A percentile compares a stretch with the other conserved stretches of the same genome.
Conservation (phyloP, 75 land plant genomes). For the Cryptomeria japonica region DNA sequence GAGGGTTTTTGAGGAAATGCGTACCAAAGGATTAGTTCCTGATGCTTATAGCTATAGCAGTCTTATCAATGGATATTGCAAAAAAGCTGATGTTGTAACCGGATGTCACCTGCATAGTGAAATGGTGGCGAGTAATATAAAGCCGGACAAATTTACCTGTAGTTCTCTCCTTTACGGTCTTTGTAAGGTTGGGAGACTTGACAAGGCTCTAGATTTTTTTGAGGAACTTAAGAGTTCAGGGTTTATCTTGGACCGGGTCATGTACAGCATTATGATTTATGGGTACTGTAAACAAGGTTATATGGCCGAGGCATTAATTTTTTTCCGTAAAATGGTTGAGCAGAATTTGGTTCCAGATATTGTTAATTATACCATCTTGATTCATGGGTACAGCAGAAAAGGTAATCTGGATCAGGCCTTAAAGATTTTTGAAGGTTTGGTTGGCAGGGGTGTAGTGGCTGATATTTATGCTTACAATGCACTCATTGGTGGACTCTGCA, state of each 20-base stretch:
- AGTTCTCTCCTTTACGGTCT: constrained; percentile 20
- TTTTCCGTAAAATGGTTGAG: constrained; percentile 28
- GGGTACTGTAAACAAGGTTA: constrained; percentile 27
- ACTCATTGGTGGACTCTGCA: constrained; percentile 47
- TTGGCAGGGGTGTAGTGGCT: constrained; percentile 16
- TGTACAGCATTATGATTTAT: constrained; percentile 26
- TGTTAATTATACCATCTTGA: constrained; percentile 33
- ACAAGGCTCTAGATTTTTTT: constrained; percentile 14
- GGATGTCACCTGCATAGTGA: constrained; percentile 7
- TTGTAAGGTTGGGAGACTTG: constrained; percentile 16
- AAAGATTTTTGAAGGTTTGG: constrained; percentile 11
- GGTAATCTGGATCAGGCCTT: constrained; percentile 21
- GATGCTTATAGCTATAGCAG: constrained; percentile 14
- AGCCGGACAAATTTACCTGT: constrained; percentile 13
- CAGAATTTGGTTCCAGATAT: constrained; percentile 27
- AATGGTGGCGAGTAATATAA: constrained; percentile 11
- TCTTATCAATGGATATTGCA: constrained; percentile 20
- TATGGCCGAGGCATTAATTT: constrained; percentile 17
- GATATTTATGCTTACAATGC: constrained; percentile 28
- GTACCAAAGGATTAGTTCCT: background rate
- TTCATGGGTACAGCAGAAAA: constrained; percentile 30
- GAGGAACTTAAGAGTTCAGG: constrained; percentile 8
- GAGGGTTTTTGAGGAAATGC: constrained; percentile 10
- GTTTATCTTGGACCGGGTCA: constrained; percentile 13
- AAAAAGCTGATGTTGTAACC: background rate